A percentile compares a stretch with the other conserved stretches of the same genome.
These are phyloP conservation scores for Fulvia fulva DNA, from an alignment of 2,329 filamentous ascomycete species.

Conservation along the genomic window DNA sequence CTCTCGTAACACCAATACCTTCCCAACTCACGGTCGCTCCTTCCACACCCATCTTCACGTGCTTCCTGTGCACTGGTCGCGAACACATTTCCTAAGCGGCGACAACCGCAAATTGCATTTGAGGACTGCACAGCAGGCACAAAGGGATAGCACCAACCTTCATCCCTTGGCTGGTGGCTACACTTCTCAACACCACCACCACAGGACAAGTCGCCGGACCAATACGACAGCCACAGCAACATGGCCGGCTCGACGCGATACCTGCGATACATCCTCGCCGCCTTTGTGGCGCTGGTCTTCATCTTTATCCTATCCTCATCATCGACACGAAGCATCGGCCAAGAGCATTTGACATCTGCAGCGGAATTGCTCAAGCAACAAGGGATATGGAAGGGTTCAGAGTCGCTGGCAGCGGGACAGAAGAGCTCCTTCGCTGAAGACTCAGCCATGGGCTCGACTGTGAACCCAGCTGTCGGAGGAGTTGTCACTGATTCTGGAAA, in stretches of 20 bases:
- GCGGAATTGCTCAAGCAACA: conserved; percentile 34
- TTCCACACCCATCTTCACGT: not conserved
- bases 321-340: conserved; percentile 38
- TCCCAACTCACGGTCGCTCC: not conserved
- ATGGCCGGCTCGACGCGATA: conserved; percentile 71
- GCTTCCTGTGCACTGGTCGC: not conserved
- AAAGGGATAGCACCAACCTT: not conserved
- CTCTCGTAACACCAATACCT: not conserved
- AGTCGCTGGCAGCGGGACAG: conserved; percentile 1
- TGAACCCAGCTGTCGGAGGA: conserved; percentile 13
- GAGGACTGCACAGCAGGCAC: not conserved
- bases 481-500: conserved; percentile 4
- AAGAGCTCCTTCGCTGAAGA: conserved; percentile 3
- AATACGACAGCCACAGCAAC: conserved; percentile 30
- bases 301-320: conserved; percentile 78
- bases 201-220: conserved; percentile 4
- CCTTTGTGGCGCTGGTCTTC: conserved; percentile 73
- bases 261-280: conserved; percentile 68
- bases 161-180: not conserved
- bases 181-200: not conserved
- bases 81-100: not conserved
- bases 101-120: not conserved
- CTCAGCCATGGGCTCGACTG: conserved; percentile 11
- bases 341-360: conserved; percentile 33
- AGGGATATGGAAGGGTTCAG: conserved; percentile 28